A percentile compares a stretch with the other conserved stretches of the same genome.
These are phyloP conservation scores for Rhodocollybia butyracea DNA, from an alignment of 768 basidiomycete genomes.

Conservation along the genomic window DNA sequence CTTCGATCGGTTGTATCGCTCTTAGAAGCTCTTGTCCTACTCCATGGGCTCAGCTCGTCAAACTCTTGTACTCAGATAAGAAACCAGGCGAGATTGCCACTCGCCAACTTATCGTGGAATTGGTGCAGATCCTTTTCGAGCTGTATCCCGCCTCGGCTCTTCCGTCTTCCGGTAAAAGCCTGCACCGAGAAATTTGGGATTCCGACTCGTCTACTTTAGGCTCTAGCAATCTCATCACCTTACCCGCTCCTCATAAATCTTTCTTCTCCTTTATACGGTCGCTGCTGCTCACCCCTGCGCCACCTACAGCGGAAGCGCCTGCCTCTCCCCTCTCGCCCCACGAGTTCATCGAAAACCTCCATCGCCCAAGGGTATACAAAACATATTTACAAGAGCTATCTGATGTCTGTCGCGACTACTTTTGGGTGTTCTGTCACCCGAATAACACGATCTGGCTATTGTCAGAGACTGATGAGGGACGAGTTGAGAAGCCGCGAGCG, in stretches of 20 bases:
- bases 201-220: slow-evolving; percentile 33
- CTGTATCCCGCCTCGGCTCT: slow-evolving; percentile 75
- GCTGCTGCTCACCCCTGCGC: slow-evolving; percentile 70
- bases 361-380: slow-evolving; percentile 73
- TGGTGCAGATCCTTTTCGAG: slow-evolving; percentile 85
- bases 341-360: slow-evolving; percentile 74
- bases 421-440: slow-evolving; percentile 97
- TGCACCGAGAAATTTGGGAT: slow-evolving; percentile 57
- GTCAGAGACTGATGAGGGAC: slow-evolving; percentile 75
- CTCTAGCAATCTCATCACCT: slow-evolving; percentile 51
- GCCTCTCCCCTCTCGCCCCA: slow-evolving; percentile 65
- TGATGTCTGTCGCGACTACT: slow-evolving; percentile 91
- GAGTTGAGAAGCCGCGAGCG: slow-evolving; percentile 87
- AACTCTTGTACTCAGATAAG: slow-evolving; percentile 93
- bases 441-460: slow-evolving; percentile 91
- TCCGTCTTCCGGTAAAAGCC: slow-evolving; percentile 44
- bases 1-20: slow-evolving; percentile 84
- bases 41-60: slow-evolving; percentile 81
- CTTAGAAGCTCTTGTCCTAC: slow-evolving; percentile 86
- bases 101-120: slow-evolving; percentile 86
- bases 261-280: slow-evolving; percentile 73
- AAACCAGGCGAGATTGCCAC: slow-evolving; percentile 93
- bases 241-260: slow-evolving; percentile 71
- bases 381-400: slow-evolving; percentile 79
- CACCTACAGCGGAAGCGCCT: slow-evolving; percentile 61